phyloP scores from a whole-genome alignment of 2,329 filamentous ascomycete species.

The Gnomoniopsis sp. region DNA sequence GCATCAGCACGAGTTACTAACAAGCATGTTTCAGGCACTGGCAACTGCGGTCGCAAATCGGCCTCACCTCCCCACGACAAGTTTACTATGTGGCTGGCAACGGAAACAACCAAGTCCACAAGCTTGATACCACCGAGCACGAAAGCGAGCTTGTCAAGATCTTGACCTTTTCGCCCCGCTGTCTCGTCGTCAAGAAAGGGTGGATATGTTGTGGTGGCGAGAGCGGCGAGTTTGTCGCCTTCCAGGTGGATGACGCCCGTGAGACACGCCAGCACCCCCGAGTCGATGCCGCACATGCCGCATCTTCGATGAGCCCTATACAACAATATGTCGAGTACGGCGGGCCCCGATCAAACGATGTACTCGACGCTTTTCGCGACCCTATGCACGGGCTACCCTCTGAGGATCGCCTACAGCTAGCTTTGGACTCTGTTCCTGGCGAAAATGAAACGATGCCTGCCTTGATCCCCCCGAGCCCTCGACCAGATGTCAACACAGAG shows the following conservation, averaged over 20 bases:
- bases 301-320: slow-evolving; percentile 24
- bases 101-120: slow-evolving; percentile 62
- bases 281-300: slow-evolving; percentile 32
- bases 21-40: slow-evolving; percentile 58
- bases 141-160: slow-evolving; percentile 71
- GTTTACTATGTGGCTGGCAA: slow-evolving; percentile 81
- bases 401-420: slow-evolving; percentile 12
- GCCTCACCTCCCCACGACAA: slow-evolving; percentile 69
- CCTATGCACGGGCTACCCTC: slow-evolving; percentile 1
- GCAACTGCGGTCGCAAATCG: slow-evolving; percentile 88
- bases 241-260: slow-evolving; percentile 53
- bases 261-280: slow-evolving; percentile 18
- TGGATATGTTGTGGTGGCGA: slow-evolving; percentile 92
- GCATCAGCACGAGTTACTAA: not conserved
- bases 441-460: slow-evolving; percentile 27
- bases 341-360: not conserved
- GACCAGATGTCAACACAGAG: slow-evolving; percentile 21
- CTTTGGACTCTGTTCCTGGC: slow-evolving; percentile 18
- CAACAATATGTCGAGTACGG: slow-evolving; percentile 1
- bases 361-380: slow-evolving; percentile 26
- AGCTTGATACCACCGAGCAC: slow-evolving; percentile 64
- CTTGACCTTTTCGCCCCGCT: slow-evolving; percentile 73
- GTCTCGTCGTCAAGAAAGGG: slow-evolving; percentile 78
- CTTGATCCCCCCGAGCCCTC: slow-evolving; percentile 22
- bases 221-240: slow-evolving; percentile 79